Base-by-base conservation (phyloP, 768 basidiomycete genomes). In the Pleurotus sapidus region DNA sequence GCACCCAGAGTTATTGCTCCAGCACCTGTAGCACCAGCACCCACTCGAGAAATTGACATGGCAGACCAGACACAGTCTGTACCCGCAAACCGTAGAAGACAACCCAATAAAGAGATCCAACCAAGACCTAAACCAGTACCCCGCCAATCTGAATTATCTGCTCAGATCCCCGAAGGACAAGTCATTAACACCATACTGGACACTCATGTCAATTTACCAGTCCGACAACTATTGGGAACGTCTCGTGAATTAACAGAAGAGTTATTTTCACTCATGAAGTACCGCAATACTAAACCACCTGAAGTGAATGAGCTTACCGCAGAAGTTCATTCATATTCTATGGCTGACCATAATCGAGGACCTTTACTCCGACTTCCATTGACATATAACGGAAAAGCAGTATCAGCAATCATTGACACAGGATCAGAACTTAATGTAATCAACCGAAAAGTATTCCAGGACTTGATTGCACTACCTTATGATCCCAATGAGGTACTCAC, bases 361-460 rank as follows among this genome's bases (percentile, higher is more conserved):
- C 54, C 0, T 18, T 66, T 6, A 62, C 66, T 11, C 45, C 54
- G 23, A 30, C 65, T 17, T 14, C 34, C 15, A 49, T 69, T 27
- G 18, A 57, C 15, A 59, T 49, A 17, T 37, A 57, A 12, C 56
- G 59, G n/a, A 4, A 40, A 8, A 30, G 42, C 1, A 57, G 69
- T 1, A 49, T n/a, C 3, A 30, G 66, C 64, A 0, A 63, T 69
- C 5, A 65, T 71, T 27, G 68, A 71, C 24, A 67, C 66, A 0
- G 67, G 68, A 27, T 69, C 66, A n/a, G 58, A 68, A 47, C 17
- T 70, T 3, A 68, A 69, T 53, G 58, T 70, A 15, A 59, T 64
- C 0, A 48, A 55, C 0, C 14, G 53, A 4, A 56, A 60, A 3
- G 8, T 63, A 2, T 68, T 61, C 1, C 47, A 60, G 1, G 15